phyloP scores from a whole-genome alignment of 2,329 filamentous ascomycete species.

The Ophiostoma sp. region DNA sequence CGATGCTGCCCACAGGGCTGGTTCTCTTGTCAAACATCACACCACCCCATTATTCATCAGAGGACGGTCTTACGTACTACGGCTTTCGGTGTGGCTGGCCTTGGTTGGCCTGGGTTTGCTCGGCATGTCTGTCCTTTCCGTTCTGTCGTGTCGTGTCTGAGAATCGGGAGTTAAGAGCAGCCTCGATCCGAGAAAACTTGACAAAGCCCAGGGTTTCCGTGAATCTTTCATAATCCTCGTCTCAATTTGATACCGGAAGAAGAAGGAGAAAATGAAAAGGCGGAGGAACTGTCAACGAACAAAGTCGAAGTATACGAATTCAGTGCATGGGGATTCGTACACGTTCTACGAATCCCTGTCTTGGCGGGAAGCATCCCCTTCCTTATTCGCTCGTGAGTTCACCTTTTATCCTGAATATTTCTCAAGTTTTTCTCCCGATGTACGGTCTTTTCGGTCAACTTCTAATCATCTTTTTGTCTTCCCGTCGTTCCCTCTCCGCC shows the following conservation, averaged over 20 bases:
- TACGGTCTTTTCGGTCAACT: too few species aligned
- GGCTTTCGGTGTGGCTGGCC: neutral
- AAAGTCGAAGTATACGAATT: neutral
- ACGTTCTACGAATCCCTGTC: neutral
- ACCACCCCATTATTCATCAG: neutral
- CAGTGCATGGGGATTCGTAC: neutral
- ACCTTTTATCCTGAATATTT: too few species aligned
- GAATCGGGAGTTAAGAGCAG: neutral
- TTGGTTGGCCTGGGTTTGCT: neutral
- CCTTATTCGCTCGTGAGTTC: neutral
- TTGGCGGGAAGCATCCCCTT: neutral
- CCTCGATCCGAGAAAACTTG: neutral
- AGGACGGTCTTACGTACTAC: neutral
- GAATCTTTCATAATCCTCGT: neutral
- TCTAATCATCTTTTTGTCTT: too few species aligned
- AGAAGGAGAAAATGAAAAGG: neutral
- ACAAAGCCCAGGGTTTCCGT: neutral
- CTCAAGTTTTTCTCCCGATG: too few species aligned
- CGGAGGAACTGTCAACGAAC: neutral
- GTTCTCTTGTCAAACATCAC: neutral
- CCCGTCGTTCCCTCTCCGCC: neutral
- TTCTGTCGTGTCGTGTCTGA: neutral
- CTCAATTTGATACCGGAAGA: neutral
- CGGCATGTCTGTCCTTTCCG: neutral
- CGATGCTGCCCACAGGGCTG: neutral